A percentile compares a stretch with the other conserved stretches of the same genome.
phyloP scores from a whole-genome alignment of 768 basidiomycete genomes.

The Lentinula sp. region DNA sequence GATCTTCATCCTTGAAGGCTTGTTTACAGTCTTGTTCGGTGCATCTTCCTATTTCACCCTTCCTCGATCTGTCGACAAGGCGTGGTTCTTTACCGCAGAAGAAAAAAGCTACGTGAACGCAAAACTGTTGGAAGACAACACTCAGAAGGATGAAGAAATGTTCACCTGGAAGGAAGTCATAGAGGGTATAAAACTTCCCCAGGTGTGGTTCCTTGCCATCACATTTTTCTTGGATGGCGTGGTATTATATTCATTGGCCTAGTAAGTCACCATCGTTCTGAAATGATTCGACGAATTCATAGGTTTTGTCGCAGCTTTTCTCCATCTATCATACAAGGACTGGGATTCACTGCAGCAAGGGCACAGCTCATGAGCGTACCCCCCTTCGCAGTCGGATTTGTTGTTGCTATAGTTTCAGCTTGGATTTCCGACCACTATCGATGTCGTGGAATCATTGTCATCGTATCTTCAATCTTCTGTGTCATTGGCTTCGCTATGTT shows the following conservation, averaged over 20 bases:
- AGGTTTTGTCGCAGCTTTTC: slow-evolving; percentile 41
- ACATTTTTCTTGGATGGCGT: slow-evolving; percentile 49
- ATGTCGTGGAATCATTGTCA: slow-evolving; percentile 20
- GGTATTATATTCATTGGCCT: slow-evolving; percentile 42
- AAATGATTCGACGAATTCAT: not conserved
- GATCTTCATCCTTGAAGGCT: slow-evolving; percentile 27
- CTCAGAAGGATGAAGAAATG: slow-evolving; percentile 27
- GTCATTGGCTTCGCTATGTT: slow-evolving; percentile 33
- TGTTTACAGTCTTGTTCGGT: slow-evolving; percentile 58
- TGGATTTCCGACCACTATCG: slow-evolving; percentile 20
- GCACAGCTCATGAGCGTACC: slow-evolving; percentile 62
- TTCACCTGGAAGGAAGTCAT: slow-evolving; percentile 57
- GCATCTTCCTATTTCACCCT: slow-evolving; percentile 41
- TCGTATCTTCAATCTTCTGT: slow-evolving; percentile 24
- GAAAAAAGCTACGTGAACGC: slow-evolving; percentile 43
- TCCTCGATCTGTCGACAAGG: slow-evolving; percentile 34
- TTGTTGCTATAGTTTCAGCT: slow-evolving; percentile 19
- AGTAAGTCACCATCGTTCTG: slow-evolving; percentile 26
- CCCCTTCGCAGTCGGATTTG: slow-evolving; percentile 46
- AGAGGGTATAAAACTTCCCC: slow-evolving; percentile 41
- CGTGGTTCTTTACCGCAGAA: slow-evolving; percentile 42
- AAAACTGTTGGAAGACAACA: slow-evolving; percentile 36
- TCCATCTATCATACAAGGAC: slow-evolving; percentile 61
- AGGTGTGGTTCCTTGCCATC: slow-evolving; percentile 46
- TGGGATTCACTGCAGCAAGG: slow-evolving; percentile 47